Conservation (phyloP, 352 stramenopile genomes). For the Globisporangium echinulatum region DNA sequence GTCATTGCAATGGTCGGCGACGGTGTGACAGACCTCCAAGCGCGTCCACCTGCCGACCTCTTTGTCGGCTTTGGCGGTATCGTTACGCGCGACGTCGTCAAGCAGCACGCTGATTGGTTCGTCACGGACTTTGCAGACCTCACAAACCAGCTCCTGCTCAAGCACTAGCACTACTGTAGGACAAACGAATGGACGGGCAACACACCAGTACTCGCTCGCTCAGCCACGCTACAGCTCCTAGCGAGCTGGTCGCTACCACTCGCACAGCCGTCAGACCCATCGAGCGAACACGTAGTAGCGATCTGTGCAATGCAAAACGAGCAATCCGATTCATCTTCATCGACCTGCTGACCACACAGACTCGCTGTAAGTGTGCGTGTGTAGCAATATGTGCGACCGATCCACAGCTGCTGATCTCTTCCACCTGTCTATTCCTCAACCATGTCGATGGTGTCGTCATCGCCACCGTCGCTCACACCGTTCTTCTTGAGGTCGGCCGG, state of each 20-base stretch:
- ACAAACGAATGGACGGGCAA: neutral
- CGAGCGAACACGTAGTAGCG: too few relatives aligned
- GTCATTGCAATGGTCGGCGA: slow-evolving; percentile 98
- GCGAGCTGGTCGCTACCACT: too few relatives aligned
- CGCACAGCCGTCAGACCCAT: too few relatives aligned
- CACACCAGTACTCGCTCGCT: too few relatives aligned
- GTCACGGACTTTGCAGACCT: slow-evolving; percentile 94
- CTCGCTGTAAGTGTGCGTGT: neutral
- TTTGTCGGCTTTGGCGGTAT: slow-evolving; percentile 98
- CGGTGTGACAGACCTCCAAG: slow-evolving; percentile 97
- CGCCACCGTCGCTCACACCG: slow-evolving; percentile 13
- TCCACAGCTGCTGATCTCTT: neutral
- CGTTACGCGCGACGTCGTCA: slow-evolving; percentile 90
- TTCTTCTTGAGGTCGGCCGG: slow-evolving; percentile 71
- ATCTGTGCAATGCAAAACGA: too few relatives aligned
- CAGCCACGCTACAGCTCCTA: too few relatives aligned
- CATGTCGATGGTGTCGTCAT: slow-evolving; percentile 31
- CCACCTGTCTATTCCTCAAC: slow-evolving; percentile 13
- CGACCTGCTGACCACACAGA: too few relatives aligned
- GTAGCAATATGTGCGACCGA: neutral
- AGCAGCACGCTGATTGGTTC: slow-evolving; percentile 95
- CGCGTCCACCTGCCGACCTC: slow-evolving; percentile 93
- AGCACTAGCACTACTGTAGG: slow-evolving; percentile 2
- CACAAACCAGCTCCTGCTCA: slow-evolving; percentile 41
- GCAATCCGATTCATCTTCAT: too few relatives aligned